A percentile compares a stretch with the other conserved stretches of the same genome.
Evolutionary conservation across 495 filamentous ascomycete species (phyloP).

Genomic region (Wilcoxina mikolae): DNA sequence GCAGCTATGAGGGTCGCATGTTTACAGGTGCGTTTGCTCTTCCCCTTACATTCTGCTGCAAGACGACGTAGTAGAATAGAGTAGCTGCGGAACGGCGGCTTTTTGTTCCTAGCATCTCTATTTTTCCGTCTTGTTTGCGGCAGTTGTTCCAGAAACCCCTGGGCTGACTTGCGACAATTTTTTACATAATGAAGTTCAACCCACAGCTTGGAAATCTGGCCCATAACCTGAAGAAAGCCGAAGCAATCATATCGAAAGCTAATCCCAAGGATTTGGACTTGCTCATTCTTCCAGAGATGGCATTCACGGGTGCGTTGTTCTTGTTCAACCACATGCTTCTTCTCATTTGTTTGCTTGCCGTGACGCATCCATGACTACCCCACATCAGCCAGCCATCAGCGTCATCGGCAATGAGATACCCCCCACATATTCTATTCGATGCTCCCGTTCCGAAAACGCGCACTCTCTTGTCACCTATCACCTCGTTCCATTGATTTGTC

Average conservation of each 20-base stretch:
- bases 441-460: not conserved
- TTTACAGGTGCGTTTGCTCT: constrained; percentile 27
- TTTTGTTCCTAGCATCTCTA: not conserved
- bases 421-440: too few relatives aligned
- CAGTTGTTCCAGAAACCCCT: not conserved
- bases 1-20: constrained; percentile 28
- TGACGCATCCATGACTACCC: not conserved
- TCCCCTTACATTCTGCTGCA: not conserved
- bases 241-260: constrained; percentile 49
- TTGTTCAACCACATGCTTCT: not conserved
- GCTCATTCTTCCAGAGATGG: constrained; percentile 74
- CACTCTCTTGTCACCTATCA: too few relatives aligned
- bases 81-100: too few relatives aligned
- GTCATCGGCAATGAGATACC: not conserved
- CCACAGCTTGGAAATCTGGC: constrained; percentile 54
- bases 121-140: not conserved
- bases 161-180: not conserved
- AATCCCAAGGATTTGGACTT: constrained; percentile 45
- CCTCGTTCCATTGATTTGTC: too few relatives aligned
- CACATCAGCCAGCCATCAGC: not conserved
- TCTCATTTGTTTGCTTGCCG: not conserved
- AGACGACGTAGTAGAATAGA: too few relatives aligned
- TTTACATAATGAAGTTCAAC: constrained; percentile 18
- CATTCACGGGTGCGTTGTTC: constrained; percentile 56
- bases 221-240: constrained; percentile 59